A percentile compares a stretch with the other conserved stretches of the same genome.
Evolutionary conservation across 2,329 filamentous ascomycete genomes (phyloP).

Genomic region (Neonectria neomacrospora): DNA sequence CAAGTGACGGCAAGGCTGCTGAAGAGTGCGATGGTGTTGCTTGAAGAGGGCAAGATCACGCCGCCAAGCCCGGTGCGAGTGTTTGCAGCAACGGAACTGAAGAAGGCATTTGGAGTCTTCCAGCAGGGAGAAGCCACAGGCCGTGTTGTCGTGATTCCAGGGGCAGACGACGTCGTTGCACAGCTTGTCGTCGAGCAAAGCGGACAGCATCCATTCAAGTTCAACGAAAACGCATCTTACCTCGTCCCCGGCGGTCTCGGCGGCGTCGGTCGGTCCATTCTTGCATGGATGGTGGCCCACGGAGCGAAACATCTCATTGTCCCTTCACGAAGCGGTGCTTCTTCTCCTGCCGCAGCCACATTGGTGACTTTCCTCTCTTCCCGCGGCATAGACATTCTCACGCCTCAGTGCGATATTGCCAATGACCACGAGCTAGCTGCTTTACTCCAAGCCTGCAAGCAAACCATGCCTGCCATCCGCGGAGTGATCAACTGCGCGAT

Average conservation of each 20-base stretch:
- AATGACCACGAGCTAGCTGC: constrained; percentile 13
- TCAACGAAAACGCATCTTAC: not conserved
- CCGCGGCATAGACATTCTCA: not conserved
- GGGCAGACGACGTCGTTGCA: not conserved
- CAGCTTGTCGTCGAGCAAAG: not conserved
- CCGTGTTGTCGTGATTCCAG: not conserved
- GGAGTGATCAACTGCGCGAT: constrained; percentile 23
- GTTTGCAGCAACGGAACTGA: not conserved
- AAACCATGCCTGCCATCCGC: constrained; percentile 40
- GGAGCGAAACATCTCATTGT: constrained; percentile 45
- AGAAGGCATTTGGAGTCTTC: not conserved
- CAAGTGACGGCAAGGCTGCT: not conserved
- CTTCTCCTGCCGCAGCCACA: constrained; percentile 32
- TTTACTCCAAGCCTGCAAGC: constrained; percentile 17
- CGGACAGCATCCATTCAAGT: not conserved
- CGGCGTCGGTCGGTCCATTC: not conserved
- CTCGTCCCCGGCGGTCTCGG: not conserved
- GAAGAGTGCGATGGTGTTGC: not conserved
- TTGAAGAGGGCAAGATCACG: not conserved
- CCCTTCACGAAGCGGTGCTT: constrained; percentile 43
- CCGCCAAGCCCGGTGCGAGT: not conserved
- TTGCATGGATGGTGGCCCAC: not conserved
- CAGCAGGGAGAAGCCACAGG: not conserved
- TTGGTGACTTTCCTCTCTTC: constrained; percentile 26
- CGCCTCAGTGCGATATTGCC: constrained; percentile 15